Conservation (phyloP, 805 yeast genomes). For the Starmerella khaoyaiensis region DNA sequence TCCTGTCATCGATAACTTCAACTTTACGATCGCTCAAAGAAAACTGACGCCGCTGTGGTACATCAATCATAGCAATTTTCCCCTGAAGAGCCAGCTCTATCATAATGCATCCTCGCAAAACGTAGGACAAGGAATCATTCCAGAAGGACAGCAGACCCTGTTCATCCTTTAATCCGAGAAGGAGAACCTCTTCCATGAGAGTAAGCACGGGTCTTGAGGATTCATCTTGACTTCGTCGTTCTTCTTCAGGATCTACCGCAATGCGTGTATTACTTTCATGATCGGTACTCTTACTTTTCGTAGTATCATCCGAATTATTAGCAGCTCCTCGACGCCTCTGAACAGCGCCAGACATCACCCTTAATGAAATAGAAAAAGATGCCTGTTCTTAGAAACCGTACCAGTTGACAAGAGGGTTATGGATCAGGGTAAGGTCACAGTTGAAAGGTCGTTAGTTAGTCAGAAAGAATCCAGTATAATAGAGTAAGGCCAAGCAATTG, state of each 20-base stretch:
- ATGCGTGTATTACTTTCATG: slow-evolving; percentile 10
- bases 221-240: slow-evolving; percentile 30
- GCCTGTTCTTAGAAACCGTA: no score
- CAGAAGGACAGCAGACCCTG: slow-evolving; percentile 95
- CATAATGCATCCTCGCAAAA: slow-evolving; percentile 84
- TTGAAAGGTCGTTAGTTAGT: no score
- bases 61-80: slow-evolving; percentile 77
- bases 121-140: slow-evolving; percentile 96
- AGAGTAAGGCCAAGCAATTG: no score
- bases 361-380: no score
- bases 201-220: slow-evolving; percentile 60
- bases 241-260: slow-evolving; percentile 58
- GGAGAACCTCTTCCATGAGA: slow-evolving; percentile 88
- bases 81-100: slow-evolving; percentile 87
- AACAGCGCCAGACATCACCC: slow-evolving; percentile 23
- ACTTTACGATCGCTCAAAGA: slow-evolving; percentile 77
- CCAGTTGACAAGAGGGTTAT: no score
- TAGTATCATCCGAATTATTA: slow-evolving; percentile 1
- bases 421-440: no score
- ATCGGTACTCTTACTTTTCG: slow-evolving; percentile 2
- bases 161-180: slow-evolving; percentile 86
- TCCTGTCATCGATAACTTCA: slow-evolving; percentile 70
- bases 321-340: slow-evolving; percentile 22
- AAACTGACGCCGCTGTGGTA: slow-evolving; percentile 79
- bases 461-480: no score